These are phyloP conservation scores for Syzygium oleosum DNA, from an alignment of 345 rosid species.

Conservation along the genomic window DNA sequence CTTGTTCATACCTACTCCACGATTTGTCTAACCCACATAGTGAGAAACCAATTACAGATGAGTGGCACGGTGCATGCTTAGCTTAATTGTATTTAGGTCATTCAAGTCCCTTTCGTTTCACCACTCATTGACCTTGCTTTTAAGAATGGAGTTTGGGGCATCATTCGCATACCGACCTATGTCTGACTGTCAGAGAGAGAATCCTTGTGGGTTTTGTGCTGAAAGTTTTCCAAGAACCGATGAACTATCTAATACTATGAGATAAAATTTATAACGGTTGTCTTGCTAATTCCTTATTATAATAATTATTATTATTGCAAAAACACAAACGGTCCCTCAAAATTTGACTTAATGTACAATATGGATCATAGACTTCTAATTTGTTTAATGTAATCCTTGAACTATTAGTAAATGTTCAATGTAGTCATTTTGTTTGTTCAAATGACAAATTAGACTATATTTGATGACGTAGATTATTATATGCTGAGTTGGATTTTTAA, in stretches of 20 bases:
- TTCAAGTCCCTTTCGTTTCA: background rate
- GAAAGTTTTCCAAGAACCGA: background rate
- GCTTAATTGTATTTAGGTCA: background rate
- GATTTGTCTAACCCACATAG: background rate
- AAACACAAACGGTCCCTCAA: background rate
- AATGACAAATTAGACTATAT: background rate
- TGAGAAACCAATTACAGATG: background rate
- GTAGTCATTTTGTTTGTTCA: background rate
- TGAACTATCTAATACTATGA: background rate
- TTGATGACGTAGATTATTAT: background rate
- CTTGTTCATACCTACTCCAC: background rate
- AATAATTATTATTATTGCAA: background rate
- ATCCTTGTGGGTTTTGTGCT: background rate
- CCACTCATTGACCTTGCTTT: background rate
- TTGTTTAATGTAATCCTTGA: fast-evolving
- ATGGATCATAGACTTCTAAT: background rate
- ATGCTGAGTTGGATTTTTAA: background rate
- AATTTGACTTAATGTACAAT: background rate
- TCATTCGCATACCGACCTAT: background rate
- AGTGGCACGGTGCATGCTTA: background rate
- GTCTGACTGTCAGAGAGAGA: background rate
- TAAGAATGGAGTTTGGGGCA: background rate
- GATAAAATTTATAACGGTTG: background rate
- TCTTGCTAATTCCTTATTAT: background rate
- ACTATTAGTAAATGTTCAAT: background rate